phyloP scores from a whole-genome alignment of 2,329 filamentous ascomycete genomes.

The Pseudocercospora crystallina region DNA sequence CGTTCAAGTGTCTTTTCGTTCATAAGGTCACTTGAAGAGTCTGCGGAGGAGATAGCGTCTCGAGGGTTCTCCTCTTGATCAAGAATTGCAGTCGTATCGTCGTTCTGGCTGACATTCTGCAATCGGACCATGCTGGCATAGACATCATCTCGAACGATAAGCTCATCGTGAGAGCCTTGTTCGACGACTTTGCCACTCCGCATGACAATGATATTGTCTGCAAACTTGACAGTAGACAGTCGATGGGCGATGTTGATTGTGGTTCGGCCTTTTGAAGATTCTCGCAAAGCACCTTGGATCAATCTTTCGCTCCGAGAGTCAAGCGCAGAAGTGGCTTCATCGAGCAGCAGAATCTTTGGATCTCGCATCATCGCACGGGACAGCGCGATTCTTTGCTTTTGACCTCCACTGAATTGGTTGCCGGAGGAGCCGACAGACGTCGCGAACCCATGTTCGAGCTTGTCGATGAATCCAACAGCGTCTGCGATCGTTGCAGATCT shows the following conservation, averaged over 20 bases:
- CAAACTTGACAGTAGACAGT: constrained; percentile 41
- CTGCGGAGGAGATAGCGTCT: constrained; percentile 13
- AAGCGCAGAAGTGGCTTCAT: constrained; percentile 44
- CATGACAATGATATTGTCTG: constrained; percentile 46
- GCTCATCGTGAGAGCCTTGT: constrained; percentile 37
- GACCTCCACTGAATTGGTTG: constrained; percentile 38
- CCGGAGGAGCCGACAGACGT: constrained; percentile 47
- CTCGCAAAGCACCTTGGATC: constrained; percentile 41
- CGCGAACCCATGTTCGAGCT: constrained; percentile 51
- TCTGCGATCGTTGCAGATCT: constrained; percentile 59
- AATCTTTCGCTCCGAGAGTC: constrained; percentile 29
- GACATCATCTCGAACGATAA: constrained; percentile 30
- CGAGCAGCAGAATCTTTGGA: constrained; percentile 42
- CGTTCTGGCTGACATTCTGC: constrained; percentile 38
- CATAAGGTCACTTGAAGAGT: constrained; percentile 7
- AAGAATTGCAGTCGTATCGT: constrained; percentile 8
- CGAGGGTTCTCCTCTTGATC: constrained; percentile 2
- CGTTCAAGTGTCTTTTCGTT: constrained; percentile 6
- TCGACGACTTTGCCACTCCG: constrained; percentile 40
- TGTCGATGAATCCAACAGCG: constrained; percentile 53
- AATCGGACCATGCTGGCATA: constrained; percentile 53
- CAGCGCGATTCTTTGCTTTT: constrained; percentile 45
- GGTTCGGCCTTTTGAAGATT: constrained; percentile 36
- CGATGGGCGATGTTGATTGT: constrained; percentile 45
- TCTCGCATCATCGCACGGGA: constrained; percentile 43